Percentiles rank a stretch among this genome's conserved stretches.
Evolutionary conservation across 2,329 filamentous ascomycete genomes (phyloP).

Genomic region (Nigrospora osmanthi): DNA sequence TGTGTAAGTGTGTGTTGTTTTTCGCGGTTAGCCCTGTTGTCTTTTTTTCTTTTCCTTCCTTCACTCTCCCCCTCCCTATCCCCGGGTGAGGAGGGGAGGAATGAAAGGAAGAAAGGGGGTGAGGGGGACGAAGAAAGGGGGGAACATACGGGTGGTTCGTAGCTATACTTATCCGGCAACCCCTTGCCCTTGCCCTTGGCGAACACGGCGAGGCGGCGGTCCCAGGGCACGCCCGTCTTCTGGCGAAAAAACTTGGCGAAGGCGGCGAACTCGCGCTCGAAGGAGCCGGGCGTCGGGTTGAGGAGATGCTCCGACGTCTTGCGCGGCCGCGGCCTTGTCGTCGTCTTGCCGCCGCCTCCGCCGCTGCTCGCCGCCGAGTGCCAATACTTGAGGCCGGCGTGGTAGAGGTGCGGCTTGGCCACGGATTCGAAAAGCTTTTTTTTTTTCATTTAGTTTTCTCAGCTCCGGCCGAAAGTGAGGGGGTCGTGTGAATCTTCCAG

Average conservation of each 20-base stretch:
- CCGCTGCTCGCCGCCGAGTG: constrained; percentile 25
- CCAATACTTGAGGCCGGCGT: constrained; percentile 42
- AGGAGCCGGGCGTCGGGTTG: neutral
- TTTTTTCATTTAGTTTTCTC: too few relatives aligned
- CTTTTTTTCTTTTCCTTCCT: too few relatives aligned
- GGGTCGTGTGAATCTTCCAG: too few relatives aligned
- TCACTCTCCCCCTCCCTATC: neutral
- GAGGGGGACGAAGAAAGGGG: neutral
- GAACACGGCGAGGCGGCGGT: neutral
- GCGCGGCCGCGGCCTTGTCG: too few relatives aligned
- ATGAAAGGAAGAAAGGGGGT: too few relatives aligned
- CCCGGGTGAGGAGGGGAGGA: too few relatives aligned
- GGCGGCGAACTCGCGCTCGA: neutral
- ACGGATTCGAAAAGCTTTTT: constrained; percentile 61
- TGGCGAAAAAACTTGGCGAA: neutral
- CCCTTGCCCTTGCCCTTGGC: neutral
- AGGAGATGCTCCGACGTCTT: too few relatives aligned
- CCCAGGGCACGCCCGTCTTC: constrained; percentile 18
- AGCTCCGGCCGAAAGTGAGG: too few relatives aligned
- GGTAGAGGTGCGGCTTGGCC: constrained; percentile 50
- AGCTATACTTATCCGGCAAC: neutral
- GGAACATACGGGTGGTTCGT: neutral
- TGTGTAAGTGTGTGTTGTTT: too few relatives aligned
- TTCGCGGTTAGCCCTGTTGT: neutral
- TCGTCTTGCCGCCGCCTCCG: too few relatives aligned